Base-by-base conservation (phyloP, 2,329 filamentous ascomycete species). In the Xylariaceae sp. region DNA sequence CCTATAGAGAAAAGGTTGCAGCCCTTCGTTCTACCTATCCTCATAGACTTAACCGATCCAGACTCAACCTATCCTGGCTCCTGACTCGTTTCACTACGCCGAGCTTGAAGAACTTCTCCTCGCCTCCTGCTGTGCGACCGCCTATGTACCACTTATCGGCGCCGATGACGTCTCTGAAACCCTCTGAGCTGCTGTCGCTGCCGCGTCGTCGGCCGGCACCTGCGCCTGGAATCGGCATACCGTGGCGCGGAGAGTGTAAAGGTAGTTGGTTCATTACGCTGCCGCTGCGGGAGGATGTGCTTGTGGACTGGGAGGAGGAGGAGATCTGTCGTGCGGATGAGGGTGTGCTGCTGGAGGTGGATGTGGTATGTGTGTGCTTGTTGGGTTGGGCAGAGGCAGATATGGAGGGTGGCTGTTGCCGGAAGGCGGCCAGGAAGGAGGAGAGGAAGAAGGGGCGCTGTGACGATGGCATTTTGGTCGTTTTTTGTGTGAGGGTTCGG, bases 141-240 rank as follows among this genome's bases (percentile, higher is more conserved):
- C 88, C 88, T 49, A 92, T 88, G 64, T 91, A 92, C 86, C 88
- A 90, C 71, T 89, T 90, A 59, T 92, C 88, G 1, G 82, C 80
- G 2, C 86, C 87, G 45, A 84, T 70, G 34, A 84, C 85, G 55
- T 91, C 88, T 47, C 87, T 76, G 68, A 91, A 91, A 1, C 88
- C 88, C 63, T 91, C 88, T 48, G 80, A 85, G 57, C 82, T 87
- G 69, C 85, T 89, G 60, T 91, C 88, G 60, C 86, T 90, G 22
- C 87, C 88, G 50, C 88, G 77, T 50, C 87, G 76, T 13, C 76
- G 72, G n/a, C 66, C 68, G 7, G 55, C 49, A 10, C 19, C 43
- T n/a, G 13, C 54, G 39, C 57, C 22, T 49, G 66, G 48, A 11
- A 68, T 68, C 10, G 65, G 62, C 46, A 63, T 50, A 38, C 53